These are phyloP conservation scores for Tuber microsphaerosporum DNA, from an alignment of 495 filamentous ascomycete species.

Conservation along the genomic window DNA sequence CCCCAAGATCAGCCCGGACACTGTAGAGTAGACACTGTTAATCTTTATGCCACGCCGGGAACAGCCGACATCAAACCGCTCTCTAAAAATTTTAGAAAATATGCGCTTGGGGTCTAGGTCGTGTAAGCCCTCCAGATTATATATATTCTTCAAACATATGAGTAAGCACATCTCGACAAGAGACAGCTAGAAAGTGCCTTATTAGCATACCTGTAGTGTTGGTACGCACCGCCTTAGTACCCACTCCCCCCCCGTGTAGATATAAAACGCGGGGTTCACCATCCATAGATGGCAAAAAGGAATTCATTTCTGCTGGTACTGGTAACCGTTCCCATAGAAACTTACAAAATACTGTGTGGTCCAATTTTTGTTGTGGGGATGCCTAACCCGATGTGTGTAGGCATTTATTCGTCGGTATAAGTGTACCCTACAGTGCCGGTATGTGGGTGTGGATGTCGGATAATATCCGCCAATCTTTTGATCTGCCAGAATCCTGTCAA, in stretches of 20 bases:
- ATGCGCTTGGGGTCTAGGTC: not conserved
- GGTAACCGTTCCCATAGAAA: not conserved
- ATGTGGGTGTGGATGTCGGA: not conserved
- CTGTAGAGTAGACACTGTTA: not conserved
- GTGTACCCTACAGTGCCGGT: not conserved
- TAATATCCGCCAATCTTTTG: not conserved
- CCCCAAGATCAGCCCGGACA: not conserved
- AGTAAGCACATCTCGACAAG: not conserved
- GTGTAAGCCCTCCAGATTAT: not conserved
- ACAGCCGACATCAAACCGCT: not conserved
- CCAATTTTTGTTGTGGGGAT: not conserved
- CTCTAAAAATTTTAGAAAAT: not conserved
- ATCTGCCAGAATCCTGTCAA: not conserved
- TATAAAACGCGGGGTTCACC: not conserved
- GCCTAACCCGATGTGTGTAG: not conserved
- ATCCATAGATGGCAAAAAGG: not conserved
- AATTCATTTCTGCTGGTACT: not conserved
- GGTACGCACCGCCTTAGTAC: not conserved
- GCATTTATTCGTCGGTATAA: no score
- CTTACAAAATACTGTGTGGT: not conserved
- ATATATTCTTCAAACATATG: not conserved
- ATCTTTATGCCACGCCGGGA: not conserved
- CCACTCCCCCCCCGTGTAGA: not conserved
- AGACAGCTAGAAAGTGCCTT: not conserved
- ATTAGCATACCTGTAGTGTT: not conserved